Base-by-base conservation (phyloP, 2,329 filamentous ascomycete genomes). In the Colletotrichum sidae region DNA sequence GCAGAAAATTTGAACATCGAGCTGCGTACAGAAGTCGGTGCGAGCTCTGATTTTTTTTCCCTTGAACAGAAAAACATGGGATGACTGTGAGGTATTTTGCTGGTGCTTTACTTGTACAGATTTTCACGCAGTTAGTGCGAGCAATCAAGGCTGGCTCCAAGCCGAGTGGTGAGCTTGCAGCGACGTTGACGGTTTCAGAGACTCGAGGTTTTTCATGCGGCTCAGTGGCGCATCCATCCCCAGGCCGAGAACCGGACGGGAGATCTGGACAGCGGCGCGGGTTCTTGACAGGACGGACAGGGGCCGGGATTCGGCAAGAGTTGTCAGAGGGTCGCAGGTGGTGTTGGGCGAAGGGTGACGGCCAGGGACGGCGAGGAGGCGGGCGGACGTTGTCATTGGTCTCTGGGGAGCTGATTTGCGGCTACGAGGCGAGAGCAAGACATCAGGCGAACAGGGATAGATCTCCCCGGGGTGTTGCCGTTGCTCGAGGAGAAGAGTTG, bases 241-340 rank as follows among this genome's bases (percentile, higher is more conserved):
- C 25, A 63, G 44, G 58, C 63, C 63, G 63, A 62, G 47, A 56
- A 65, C 58, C 37, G 63, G 63, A 65, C 46, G 63, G 49, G 50
- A 25, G 25, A 25, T 25, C 25, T 25, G 25, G 25, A 5, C 25
- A 25, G 25, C 25, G 25, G 25, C 25, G 25, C 25, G 25, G 25
- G 25, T 25, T 25, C 25, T 4, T 25, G 17, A 38, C n/a, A 6
- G 49, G 54, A 13, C 13, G 25, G 55, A 49, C 35, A 35, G 44
- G 55, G 11, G 15, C 11, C 35, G 34, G 33, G 49, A 45, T 34
- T 61, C 61, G 56, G 45, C 42, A 55, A 55, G 15, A 55, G 45
- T 52, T 47, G 51, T 55, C 62, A 55, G 62, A 61, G 25, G 25
- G 25, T 25, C 1, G 25, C 25, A 25, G 25, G 46, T 45, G 39